Base-by-base conservation (phyloP, 129 eudicot genomes). In the Ambrosia artemisiifolia region DNA sequence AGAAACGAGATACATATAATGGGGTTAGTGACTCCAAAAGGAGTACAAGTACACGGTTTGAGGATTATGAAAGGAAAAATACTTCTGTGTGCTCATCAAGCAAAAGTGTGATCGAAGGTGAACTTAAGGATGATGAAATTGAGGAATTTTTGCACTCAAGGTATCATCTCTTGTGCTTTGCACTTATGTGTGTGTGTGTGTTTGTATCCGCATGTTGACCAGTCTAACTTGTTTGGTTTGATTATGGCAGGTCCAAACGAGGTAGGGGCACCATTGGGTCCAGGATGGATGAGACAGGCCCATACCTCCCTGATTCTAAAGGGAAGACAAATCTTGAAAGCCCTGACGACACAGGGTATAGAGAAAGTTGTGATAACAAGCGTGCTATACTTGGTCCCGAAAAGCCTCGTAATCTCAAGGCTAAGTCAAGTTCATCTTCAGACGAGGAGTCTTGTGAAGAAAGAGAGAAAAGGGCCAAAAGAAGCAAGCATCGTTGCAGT, bases 231-330 rank as follows among this genome's bases (percentile, higher is more conserved):
- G 30, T 20, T 57, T 24, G 44, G 9, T 57, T 19, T 18, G 17
- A 53, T 55, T 24, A 57, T 73, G 82, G 50, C 88, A 92, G 98
- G 91, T 81, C 44, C 18, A 92, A 92, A 81, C 89, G 96, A 34
- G 98, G 98, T 5, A 85, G 98, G 80, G 96, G 98, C 65, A 84
- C 90, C 14, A 76, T 92, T 65, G 98, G 98, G 53, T 89, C 98
- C 59, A 82, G 98, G 74, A 92, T 92, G 96, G 98, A 92, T 78
- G 98, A 92, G 81, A 78, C 95, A 5, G 98, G 98, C 24, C 98
- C 98, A 1, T 92, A 87, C 38, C 92, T 89, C 16, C 84, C 90
- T 44, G 85, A 75, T 59, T 73, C 85, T 3, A 74, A 72, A 49
- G 84, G 40, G 66, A 77, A 77, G n/a, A 40, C 7, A 11, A 33